Conservation (phyloP, 768 basidiomycete species). For the Lactarius quietus region DNA sequence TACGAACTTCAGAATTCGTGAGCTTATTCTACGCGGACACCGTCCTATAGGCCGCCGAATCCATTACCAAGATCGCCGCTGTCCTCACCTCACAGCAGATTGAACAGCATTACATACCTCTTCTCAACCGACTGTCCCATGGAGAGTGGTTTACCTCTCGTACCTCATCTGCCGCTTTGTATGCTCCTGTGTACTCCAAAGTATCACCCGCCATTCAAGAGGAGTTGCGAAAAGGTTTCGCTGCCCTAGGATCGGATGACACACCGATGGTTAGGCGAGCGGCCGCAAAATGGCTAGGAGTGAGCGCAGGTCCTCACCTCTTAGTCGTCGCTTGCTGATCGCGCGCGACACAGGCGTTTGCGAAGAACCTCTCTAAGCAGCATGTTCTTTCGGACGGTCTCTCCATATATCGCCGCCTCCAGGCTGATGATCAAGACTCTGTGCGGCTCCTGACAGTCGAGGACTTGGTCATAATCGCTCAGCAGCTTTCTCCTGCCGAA, state of each 20-base stretch:
- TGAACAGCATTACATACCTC: slow-evolving; percentile 88
- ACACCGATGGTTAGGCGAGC: slow-evolving; percentile 98
- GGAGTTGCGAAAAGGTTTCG: slow-evolving; percentile 83
- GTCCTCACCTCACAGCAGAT: slow-evolving; percentile 75
- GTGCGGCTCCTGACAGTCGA: slow-evolving; percentile 94
- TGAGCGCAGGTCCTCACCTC: slow-evolving; percentile 42
- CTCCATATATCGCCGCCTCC: slow-evolving; percentile 89
- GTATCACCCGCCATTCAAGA: slow-evolving; percentile 72
- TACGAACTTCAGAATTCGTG: background rate
- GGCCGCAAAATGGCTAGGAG: slow-evolving; percentile 94
- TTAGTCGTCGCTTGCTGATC: slow-evolving; percentile 5
- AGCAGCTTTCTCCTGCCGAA: slow-evolving; percentile 80
- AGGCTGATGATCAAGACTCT: slow-evolving; percentile 96
- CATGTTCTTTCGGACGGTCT: slow-evolving; percentile 85
- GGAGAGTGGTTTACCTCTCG: slow-evolving; percentile 99
- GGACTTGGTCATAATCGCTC: slow-evolving; percentile 89
- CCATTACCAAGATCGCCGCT: slow-evolving; percentile 83
- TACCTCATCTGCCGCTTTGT: slow-evolving; percentile 92
- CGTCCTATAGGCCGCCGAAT: slow-evolving; percentile 78
- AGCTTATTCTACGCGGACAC: slow-evolving; percentile 15
- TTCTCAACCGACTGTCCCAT: slow-evolving; percentile 80
- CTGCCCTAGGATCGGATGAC: slow-evolving; percentile 82
- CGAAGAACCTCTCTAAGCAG: slow-evolving; percentile 72
- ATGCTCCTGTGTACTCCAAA: slow-evolving; percentile 83
- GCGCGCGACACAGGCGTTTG: slow-evolving; percentile 53